Base-by-base conservation (phyloP, 2,329 filamentous ascomycete species). In the Karstenula rhodostoma region DNA sequence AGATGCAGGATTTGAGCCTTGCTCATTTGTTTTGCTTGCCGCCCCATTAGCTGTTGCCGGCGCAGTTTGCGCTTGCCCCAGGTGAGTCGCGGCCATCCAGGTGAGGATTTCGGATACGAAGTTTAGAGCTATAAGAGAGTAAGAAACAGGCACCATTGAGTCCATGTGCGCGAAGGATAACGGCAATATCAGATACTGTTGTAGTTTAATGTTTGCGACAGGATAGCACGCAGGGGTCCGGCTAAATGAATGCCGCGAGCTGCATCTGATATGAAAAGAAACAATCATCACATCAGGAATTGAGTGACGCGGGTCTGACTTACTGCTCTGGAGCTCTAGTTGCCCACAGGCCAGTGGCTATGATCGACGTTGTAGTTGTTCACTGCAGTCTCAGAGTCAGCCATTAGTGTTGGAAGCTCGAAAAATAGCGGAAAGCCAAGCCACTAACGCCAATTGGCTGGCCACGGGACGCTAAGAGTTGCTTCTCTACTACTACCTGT, bases 141-240 rank as follows among this genome's bases (percentile, higher is more conserved):
- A 9, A 40, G 37, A 3, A 4, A n/a, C 37, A 5, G 1, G 5
- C 15, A n/a, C 15, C 2, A 40, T 40, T 5, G 17, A 17, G 8
- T 17, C n/a, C 17, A 40, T n/a, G 57, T 49, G 48, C 48, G 47
- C 12, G 37, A 43, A 53, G 23, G 19, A 27, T 48, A 43, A 9
- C 8, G 4, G 35, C 29, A 25, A 44, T 61, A 66, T 77, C 74
- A 77, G 74, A 77, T 75, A 76, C 74, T 73, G 74, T 77, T 76
- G 74, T 76, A 77, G 74, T 77, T 74, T 76, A 71, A 70, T 66
- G 66, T 58, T 69, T 67, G 69, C 63, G 62, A 66, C 72, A 76
- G 65, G 73, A 77, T 72, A 66, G 72, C 70, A 56, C 61, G 58
- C 64, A 58, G 62, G 59, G 63, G 63, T 60, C 62, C 67, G 71